These are phyloP conservation scores for Cordyceps cateniannulata DNA, from an alignment of 2,329 filamentous ascomycete species.

Conservation along the genomic window DNA sequence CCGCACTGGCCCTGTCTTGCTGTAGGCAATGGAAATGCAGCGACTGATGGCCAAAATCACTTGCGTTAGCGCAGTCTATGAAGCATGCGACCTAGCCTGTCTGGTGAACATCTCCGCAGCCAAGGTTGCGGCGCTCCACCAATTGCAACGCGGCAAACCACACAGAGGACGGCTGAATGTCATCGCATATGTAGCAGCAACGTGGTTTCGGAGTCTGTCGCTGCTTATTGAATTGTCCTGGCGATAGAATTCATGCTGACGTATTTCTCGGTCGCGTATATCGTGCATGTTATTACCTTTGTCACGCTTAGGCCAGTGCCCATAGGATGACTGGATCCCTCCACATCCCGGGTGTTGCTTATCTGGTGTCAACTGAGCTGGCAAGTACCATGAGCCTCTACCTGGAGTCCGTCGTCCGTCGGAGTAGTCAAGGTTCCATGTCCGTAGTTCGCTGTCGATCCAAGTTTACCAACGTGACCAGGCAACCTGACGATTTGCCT, in stretches of 20 bases:
- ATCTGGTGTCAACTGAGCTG: not conserved
- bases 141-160: not conserved
- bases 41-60: not conserved
- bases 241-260: not conserved
- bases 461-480: not conserved
- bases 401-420: too few relatives aligned
- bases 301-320: not conserved
- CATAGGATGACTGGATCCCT: not conserved
- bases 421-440: not conserved
- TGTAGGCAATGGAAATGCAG: not conserved
- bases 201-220: not conserved
- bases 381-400: not conserved
- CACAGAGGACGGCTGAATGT: constrained; percentile 3
- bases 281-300: not conserved
- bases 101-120: constrained; percentile 2
- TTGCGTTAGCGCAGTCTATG: constrained; percentile 1
- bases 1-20: not conserved
- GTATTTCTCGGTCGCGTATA: not conserved
- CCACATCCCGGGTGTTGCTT: not conserved
- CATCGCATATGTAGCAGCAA: not conserved
- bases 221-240: not conserved
- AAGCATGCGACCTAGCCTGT: not conserved
- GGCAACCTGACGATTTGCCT: not conserved
- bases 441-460: not conserved
- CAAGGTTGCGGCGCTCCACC: not conserved